Conservation (phyloP, 345 rosid species). For the Geranium brycei region DNA sequence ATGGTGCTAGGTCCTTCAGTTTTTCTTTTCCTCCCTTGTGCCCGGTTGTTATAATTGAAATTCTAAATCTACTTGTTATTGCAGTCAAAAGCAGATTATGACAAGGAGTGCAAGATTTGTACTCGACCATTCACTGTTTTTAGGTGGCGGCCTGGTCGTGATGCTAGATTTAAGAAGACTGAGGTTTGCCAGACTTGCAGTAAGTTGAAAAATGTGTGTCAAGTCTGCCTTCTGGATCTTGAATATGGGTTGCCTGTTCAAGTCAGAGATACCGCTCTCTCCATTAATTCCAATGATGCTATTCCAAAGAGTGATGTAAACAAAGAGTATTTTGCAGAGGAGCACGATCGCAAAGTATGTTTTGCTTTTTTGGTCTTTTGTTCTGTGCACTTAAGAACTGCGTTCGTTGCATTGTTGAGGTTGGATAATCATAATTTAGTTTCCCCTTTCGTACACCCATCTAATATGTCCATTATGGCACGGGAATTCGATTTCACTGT, state of each 20-base stretch:
- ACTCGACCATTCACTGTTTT: constrained; percentile 88
- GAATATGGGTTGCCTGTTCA: constrained; percentile 95
- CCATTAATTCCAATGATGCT: constrained; percentile 62
- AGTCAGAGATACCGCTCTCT: constrained; percentile 77
- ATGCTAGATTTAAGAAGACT: constrained; percentile 76
- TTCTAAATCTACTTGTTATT: constrained; percentile 3
- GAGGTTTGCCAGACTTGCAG: constrained; percentile 94
- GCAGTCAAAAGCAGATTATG: constrained; percentile 73
- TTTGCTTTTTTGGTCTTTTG: background rate
- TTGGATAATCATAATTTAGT: too few species aligned
- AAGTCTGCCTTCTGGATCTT: constrained; percentile 91
- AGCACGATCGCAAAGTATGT: constrained; percentile 77
- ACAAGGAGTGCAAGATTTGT: constrained; percentile 96
- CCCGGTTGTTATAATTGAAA: background rate
- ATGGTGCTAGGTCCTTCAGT: background rate
- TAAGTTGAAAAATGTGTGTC: constrained; percentile 86
- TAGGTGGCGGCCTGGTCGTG: constrained; percentile 91
- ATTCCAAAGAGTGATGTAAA: constrained; percentile 92
- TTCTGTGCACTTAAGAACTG: too few species aligned
- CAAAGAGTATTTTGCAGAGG: constrained; percentile 85
- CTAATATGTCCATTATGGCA: too few species aligned
- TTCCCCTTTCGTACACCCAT: too few species aligned
- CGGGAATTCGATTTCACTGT: too few species aligned
- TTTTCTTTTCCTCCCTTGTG: background rate
- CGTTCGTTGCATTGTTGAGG: too few species aligned